phyloP scores from a whole-genome alignment of 345 rosid genomes.

The Garcia nutans region DNA sequence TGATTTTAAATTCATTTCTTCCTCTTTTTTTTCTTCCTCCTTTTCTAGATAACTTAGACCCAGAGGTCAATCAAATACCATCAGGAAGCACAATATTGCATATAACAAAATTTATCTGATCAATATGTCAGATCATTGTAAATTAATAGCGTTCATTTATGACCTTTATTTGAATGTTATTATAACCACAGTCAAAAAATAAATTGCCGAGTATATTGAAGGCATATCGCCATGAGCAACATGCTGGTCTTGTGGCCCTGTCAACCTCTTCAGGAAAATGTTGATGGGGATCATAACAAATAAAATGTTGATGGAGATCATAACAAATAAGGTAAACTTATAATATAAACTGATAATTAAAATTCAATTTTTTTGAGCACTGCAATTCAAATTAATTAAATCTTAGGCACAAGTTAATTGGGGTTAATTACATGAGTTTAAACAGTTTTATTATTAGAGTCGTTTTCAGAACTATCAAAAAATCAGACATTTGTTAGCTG shows the following conservation, averaged over 20 bases:
- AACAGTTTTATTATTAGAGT: no score
- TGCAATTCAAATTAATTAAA: no score
- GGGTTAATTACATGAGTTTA: no score
- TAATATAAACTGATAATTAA: no score
- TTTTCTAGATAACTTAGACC: neutral
- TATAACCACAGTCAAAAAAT: constrained; percentile 65
- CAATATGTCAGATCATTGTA: no score
- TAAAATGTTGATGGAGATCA: constrained; percentile 76
- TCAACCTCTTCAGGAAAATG: constrained; percentile 95
- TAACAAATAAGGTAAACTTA: constrained; percentile 57
- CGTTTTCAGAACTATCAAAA: no score
- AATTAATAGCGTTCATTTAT: neutral
- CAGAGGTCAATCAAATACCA: neutral
- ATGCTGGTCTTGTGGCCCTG: constrained; percentile 98
- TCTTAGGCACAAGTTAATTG: no score
- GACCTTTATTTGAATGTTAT: neutral
- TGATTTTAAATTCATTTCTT: neutral
- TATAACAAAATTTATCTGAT: no score
- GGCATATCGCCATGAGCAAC: constrained; percentile 91
- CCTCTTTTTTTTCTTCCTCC: neutral
- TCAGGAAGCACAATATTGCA: neutral
- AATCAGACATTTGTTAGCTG: neutral
- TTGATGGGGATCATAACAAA: constrained; percentile 65
- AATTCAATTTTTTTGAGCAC: neutral
- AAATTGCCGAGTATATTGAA: constrained; percentile 91